phyloP scores from a whole-genome alignment of 176 grass and related monocot species.

The Aegilops tauschii region DNA sequence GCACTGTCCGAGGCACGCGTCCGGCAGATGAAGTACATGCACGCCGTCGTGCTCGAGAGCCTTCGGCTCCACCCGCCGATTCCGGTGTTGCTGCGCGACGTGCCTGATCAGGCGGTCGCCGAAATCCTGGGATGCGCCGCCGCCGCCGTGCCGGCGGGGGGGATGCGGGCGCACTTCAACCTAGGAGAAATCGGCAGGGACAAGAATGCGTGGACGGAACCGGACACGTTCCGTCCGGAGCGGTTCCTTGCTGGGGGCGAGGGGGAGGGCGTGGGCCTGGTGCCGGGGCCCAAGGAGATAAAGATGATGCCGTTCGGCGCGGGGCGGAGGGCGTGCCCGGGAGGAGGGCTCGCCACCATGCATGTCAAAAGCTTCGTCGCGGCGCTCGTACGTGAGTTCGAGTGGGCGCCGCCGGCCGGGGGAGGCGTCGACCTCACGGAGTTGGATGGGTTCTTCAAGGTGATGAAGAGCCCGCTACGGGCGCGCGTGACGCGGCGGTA shows the following conservation, averaged over 20 bases:
- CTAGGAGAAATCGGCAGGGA: neutral
- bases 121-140: neutral
- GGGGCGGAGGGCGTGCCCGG: neutral
- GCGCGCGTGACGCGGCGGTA: no score
- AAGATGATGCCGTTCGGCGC: no score
- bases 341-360: neutral
- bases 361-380: constrained; percentile 7
- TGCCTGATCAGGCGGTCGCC: neutral
- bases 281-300: no score
- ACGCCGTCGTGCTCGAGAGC: neutral
- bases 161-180: no score
- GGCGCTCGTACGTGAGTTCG: neutral
- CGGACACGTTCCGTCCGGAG: constrained; percentile 44
- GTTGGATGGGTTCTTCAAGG: neutral
- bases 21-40: neutral
- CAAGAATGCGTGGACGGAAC: neutral
- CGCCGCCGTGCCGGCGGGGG: no score
- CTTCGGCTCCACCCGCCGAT: neutral
- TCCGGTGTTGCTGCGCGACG: neutral
- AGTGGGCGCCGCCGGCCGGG: neutral
- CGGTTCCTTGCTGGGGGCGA: constrained; percentile 45
- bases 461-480: no score
- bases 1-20: neutral
- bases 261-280: neutral
- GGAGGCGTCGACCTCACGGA: neutral